A percentile compares a stretch with the other conserved stretches of the same genome.
These are phyloP conservation scores for Gonapodya sp. DNA, from an alignment of 192 early-diverging fungal species.

Conservation along the genomic window DNA sequence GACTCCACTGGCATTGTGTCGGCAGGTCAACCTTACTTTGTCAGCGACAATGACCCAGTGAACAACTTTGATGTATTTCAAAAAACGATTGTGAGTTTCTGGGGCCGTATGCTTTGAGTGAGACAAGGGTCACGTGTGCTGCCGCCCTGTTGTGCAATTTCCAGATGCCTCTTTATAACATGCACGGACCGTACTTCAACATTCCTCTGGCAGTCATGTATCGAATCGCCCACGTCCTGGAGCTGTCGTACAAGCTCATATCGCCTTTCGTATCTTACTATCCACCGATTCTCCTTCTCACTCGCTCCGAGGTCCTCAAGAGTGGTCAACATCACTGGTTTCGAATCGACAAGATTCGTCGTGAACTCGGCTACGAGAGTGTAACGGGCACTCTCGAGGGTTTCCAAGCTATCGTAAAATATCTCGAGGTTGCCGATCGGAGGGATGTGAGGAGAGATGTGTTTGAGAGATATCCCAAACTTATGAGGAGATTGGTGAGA, in stretches of 20 bases:
- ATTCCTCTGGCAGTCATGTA: not conserved
- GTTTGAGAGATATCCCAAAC: not conserved
- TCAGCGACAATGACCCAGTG: not conserved
- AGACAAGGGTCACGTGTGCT: not conserved
- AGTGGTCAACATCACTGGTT: not conserved
- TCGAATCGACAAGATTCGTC: not conserved
- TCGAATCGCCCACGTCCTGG: not conserved
- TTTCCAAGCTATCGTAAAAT: not conserved
- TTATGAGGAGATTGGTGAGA: too few relatives aligned
- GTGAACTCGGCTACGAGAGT: constrained; percentile 1
- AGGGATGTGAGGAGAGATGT: not conserved
- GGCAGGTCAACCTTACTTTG: not conserved
- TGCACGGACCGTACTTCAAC: not conserved
- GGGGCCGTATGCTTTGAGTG: not conserved
- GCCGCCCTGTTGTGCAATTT: not conserved
- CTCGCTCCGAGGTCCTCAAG: not conserved
- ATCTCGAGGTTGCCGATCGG: not conserved
- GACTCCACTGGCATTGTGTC: not conserved
- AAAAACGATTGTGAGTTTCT: not conserved
- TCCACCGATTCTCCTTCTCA: not conserved
- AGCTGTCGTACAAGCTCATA: not conserved
- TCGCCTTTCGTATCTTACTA: not conserved
- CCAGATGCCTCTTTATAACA: not conserved
- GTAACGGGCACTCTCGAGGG: not conserved
- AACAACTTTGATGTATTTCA: not conserved